Evolutionary conservation across 108 stramenopile genomes (phyloP), one percentile per base, ranked within the genome.

Genomic region (Pseudonitzschia delicatissima): DNA sequence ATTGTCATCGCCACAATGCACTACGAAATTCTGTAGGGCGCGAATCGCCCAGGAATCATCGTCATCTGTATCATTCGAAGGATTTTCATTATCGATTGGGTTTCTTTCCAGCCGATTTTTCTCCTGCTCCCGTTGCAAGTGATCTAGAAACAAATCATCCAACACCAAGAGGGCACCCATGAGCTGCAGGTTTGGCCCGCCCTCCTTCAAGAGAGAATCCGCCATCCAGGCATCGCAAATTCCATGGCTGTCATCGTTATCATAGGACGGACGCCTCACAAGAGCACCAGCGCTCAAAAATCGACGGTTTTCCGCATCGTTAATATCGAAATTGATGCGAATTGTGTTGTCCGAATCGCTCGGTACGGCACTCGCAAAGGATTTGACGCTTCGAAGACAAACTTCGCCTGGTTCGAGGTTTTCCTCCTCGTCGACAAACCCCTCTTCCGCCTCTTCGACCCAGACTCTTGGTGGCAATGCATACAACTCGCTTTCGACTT

Each of bases 171-270:
- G 9, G 29, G 76, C 76, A 6, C 76, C 76, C 60, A 63, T 57
- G 12, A 72, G 40, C 65, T 77, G 76, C 37, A 72, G 58, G 40
- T 77, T 77, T 8, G 76, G 66, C 21, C 68, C 68, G 5, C 68
- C 68, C 18, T 77, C 67, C 20, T 45, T 31, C 55, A 76, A 29
- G 32, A 77, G 47, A 11, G 69, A 34, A 72, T 77, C 76, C 11
- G 76, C 76, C 60, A 65, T 77, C 76, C 76, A 77, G 9, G 71
- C 76, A 63, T 77, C 76, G 45, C 62, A 77, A 27, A 72, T 57
- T 18, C 11, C 20, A 23, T 42, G 5, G 11, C 32, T 27, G 17
- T 5, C 7, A 25, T 59, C 40, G 21, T 71, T 15, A 15, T 1
- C 37, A 8, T 58, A 28, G 17, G 34, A 8, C 2, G 71, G 71